These are phyloP conservation scores for Styphnolobium japonicum DNA, from an alignment of 306 rosid species.

Conservation along the genomic window DNA sequence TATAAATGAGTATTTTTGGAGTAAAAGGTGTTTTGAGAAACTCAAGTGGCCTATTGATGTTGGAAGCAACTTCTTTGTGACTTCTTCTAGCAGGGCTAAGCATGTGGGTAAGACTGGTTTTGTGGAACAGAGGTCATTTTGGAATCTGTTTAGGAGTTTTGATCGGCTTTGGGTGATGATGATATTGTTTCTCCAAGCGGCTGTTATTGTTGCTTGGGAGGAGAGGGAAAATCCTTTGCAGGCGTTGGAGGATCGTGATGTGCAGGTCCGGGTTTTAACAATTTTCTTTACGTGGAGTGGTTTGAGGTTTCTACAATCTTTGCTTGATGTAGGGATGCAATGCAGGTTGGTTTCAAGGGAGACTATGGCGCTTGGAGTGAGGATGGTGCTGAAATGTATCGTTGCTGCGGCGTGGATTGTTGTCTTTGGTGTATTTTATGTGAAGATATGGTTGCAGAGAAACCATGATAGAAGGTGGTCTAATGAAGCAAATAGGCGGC, in stretches of 20 bases:
- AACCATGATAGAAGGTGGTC: slow-evolving; percentile 58
- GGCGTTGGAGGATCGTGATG: slow-evolving; percentile 35
- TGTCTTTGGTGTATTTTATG: slow-evolving; percentile 53
- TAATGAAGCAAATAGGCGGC: slow-evolving; percentile 42
- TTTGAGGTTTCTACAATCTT: slow-evolving; percentile 63
- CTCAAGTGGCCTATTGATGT: slow-evolving; percentile 76
- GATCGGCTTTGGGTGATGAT: slow-evolving; percentile 86
- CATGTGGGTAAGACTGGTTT: slow-evolving; percentile 81
- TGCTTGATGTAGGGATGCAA: slow-evolving; percentile 74
- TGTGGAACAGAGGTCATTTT: slow-evolving; percentile 83
- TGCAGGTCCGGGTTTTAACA: slow-evolving; percentile 58
- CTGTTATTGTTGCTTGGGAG: slow-evolving; percentile 72
- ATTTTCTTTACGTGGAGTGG: slow-evolving; percentile 79
- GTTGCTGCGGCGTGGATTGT: slow-evolving; percentile 63
- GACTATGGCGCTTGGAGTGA: slow-evolving; percentile 51
- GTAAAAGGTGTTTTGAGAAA: slow-evolving; percentile 59
- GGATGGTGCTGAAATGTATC: slow-evolving; percentile 61
- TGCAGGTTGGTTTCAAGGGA: slow-evolving; percentile 67
- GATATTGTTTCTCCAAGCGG: slow-evolving; percentile 70
- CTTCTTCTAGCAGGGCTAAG: slow-evolving; percentile 20
- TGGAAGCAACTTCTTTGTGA: slow-evolving; percentile 58
- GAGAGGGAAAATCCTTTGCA: slow-evolving; percentile 52
- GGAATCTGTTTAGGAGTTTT: slow-evolving; percentile 81
- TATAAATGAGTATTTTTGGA: slow-evolving; percentile 87
- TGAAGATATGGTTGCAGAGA: slow-evolving; percentile 60